A percentile compares a stretch with the other conserved stretches of the same genome.
Evolutionary conservation across 148 eudicot genomes (phyloP).

Genomic region (Pouteria glomerata): DNA sequence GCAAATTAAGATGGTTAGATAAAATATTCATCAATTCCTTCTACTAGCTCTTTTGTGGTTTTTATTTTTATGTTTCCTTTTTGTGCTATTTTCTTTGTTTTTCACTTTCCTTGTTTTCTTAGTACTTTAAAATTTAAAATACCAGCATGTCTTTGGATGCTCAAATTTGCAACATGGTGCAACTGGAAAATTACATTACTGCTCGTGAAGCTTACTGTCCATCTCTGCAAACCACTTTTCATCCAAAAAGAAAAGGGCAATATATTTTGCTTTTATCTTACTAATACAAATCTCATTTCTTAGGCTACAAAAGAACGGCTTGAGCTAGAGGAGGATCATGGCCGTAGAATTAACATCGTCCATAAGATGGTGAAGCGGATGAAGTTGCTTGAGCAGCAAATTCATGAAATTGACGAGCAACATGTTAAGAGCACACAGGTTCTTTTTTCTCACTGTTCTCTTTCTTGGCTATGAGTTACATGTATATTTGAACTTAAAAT

Average conservation of each 20-base stretch:
- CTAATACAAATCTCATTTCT: no score
- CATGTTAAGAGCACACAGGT: slow-evolving; percentile 74
- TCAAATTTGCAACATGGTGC: not conserved
- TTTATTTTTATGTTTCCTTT: not conserved
- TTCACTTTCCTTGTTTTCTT: not conserved
- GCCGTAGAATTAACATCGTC: slow-evolving; percentile 29
- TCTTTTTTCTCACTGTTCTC: not conserved
- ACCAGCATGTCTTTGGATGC: not conserved
- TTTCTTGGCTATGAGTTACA: not conserved
- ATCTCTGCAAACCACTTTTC: not conserved
- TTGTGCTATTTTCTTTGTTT: not conserved
- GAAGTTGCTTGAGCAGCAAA: slow-evolving; percentile 50
- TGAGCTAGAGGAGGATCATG: slow-evolving; percentile 56
- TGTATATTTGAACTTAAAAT: no score
- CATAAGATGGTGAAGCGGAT: slow-evolving; percentile 41
- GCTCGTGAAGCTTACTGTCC: not conserved
- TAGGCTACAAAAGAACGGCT: slow-evolving; percentile 64
- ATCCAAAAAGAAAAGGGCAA: no score
- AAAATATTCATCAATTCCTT: not conserved
- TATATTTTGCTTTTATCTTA: no score
- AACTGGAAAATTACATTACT: not conserved
- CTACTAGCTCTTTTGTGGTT: slow-evolving; percentile 1
- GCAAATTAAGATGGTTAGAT: not conserved
- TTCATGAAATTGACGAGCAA: slow-evolving; percentile 57
- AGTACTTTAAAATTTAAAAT: not conserved